Percentiles rank a stretch among this genome's conserved stretches.
These are phyloP conservation scores for Aphanomyces cochlioides DNA, from an alignment of 352 stramenopile genomes.

Conservation along the genomic window DNA sequence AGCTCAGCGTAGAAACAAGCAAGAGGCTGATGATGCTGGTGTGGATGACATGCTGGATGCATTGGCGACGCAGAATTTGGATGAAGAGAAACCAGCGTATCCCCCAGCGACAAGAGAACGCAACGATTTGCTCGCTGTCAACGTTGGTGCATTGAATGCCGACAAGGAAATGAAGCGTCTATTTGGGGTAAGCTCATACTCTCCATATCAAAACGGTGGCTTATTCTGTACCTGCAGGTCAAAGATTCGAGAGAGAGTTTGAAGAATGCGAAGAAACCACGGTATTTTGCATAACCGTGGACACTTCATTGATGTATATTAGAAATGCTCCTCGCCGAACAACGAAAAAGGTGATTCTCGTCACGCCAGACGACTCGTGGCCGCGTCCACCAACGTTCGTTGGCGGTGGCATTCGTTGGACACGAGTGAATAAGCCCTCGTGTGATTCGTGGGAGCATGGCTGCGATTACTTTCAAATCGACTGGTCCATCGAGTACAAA, in stretches of 20 bases:
- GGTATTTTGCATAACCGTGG: background rate
- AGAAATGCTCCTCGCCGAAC: constrained; percentile 55
- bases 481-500: constrained; percentile 85
- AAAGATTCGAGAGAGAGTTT: constrained; percentile 50
- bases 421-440: constrained; percentile 67
- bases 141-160: constrained; percentile 72
- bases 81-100: constrained; percentile 38
- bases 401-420: constrained; percentile 82
- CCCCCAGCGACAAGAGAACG: constrained; percentile 37
- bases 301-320: background rate
- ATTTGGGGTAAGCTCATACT: constrained; percentile 53
- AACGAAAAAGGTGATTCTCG: constrained; percentile 70
- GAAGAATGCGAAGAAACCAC: constrained; percentile 24
- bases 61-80: constrained; percentile 44
- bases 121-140: constrained; percentile 60
- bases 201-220: no score
- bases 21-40: constrained; percentile 37
- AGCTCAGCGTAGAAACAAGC: constrained; percentile 33
- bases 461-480: constrained; percentile 80
- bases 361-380: constrained; percentile 78
- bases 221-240: constrained; percentile 40
- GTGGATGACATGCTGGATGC: constrained; percentile 71
- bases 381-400: constrained; percentile 81
- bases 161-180: constrained; percentile 88
- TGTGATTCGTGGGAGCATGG: constrained; percentile 60